phyloP scores from a whole-genome alignment of 805 yeast species.

The Isabelozyma pseudorhagii region DNA sequence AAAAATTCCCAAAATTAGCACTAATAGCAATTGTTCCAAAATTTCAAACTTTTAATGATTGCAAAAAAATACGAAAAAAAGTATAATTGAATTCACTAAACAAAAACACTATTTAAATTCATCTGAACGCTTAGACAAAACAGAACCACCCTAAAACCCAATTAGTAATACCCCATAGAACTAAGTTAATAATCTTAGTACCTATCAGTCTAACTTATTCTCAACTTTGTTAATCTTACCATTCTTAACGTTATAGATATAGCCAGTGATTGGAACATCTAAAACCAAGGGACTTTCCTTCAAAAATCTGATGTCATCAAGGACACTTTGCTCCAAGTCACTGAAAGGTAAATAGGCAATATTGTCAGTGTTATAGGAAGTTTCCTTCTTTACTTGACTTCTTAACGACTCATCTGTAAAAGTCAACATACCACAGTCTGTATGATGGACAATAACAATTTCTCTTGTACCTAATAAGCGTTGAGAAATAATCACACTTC shows the following conservation, averaged over 20 bases:
- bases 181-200: too few species aligned
- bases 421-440: constrained; percentile 45
- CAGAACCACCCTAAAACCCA: too few species aligned
- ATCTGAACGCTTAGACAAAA: too few species aligned
- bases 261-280: constrained; percentile 37
- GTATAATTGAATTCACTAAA: too few species aligned
- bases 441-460: constrained; percentile 37
- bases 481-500: constrained; percentile 39
- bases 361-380: constrained; percentile 26
- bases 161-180: too few species aligned
- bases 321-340: constrained; percentile 31
- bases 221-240: constrained; percentile 28
- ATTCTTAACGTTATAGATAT: constrained; percentile 34
- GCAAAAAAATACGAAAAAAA: too few species aligned
- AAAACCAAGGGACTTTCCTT: constrained; percentile 25
- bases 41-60: too few species aligned
- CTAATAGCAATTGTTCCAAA: too few species aligned
- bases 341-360: constrained; percentile 31
- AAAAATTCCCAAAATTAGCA: too few species aligned
- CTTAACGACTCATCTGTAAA: constrained; percentile 30
- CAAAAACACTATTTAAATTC: too few species aligned
- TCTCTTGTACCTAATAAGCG: constrained; percentile 38
- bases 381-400: constrained; percentile 22
- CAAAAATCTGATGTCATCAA: constrained; percentile 31
- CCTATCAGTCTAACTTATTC: background rate